phyloP scores from a whole-genome alignment of 2,329 filamentous ascomycete species.

The Xylaria sp. region DNA sequence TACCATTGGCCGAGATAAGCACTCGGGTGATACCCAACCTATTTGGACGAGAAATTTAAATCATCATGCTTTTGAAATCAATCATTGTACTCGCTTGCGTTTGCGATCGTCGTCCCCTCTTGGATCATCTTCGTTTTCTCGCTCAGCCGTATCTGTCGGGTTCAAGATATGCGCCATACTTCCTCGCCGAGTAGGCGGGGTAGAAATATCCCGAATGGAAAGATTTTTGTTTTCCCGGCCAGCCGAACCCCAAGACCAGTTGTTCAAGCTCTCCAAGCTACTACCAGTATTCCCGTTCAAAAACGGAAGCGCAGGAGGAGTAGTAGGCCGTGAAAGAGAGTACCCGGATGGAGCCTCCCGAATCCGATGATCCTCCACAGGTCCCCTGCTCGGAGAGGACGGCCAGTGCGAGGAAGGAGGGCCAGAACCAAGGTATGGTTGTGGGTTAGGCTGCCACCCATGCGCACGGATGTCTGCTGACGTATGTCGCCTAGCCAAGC shows the following conservation, averaged over 20 bases:
- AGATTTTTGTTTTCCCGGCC: constrained; percentile 58
- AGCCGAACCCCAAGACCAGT: constrained; percentile 62
- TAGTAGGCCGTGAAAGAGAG: constrained; percentile 59
- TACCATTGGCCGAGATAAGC: constrained; percentile 1
- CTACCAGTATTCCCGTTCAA: constrained; percentile 56
- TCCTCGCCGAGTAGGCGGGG: constrained; percentile 60
- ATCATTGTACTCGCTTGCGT: constrained; percentile 62
- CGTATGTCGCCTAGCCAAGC: constrained; percentile 83
- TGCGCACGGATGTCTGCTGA: constrained; percentile 93
- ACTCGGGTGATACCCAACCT: constrained; percentile 24
- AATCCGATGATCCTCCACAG: constrained; percentile 59
- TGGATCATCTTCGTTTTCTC: constrained; percentile 60
- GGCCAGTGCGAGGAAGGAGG: constrained; percentile 58
- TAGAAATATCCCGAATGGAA: constrained; percentile 59
- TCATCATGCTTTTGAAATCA: not conserved
- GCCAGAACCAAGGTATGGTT: constrained; percentile 67
- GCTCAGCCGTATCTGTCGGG: constrained; percentile 61
- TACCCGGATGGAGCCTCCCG: constrained; percentile 64
- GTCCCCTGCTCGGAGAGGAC: constrained; percentile 57
- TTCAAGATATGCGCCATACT: constrained; percentile 70
- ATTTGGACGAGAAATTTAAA: constrained; percentile 15
- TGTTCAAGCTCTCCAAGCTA: constrained; percentile 53
- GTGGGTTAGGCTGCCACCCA: constrained; percentile 69
- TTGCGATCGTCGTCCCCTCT: constrained; percentile 65
- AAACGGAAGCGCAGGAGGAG: constrained; percentile 58